phyloP scores from a whole-genome alignment of 1,139 yeast genomes.

The Kodamaea suecica region DNA sequence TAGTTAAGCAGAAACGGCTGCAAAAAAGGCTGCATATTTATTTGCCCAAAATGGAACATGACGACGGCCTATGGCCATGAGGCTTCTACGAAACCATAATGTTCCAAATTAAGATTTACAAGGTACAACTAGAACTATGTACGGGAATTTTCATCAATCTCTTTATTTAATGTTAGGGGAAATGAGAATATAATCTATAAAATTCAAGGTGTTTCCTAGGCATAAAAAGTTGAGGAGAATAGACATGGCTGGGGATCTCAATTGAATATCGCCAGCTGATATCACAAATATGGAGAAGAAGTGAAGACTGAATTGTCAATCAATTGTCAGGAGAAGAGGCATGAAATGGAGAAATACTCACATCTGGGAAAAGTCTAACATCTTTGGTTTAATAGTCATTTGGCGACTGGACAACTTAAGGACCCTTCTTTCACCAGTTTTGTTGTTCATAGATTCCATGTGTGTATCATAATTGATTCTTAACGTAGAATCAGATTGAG shows the following conservation, averaged over 20 bases:
- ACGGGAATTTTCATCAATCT: too few relatives aligned
- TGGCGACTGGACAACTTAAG: constrained; percentile 35
- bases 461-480: constrained; percentile 35
- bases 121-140: too few relatives aligned
- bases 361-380: constrained; percentile 29
- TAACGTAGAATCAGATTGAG: constrained; percentile 3
- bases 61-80: too few relatives aligned
- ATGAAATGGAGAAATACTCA: constrained; percentile 1
- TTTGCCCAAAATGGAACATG: too few relatives aligned
- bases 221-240: too few relatives aligned
- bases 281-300: neutral
- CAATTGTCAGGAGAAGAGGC: constrained; percentile 1
- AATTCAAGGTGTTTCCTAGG: too few relatives aligned
- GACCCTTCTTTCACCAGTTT: constrained; percentile 37
- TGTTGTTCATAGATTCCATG: constrained; percentile 36
- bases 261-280: neutral
- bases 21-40: too few relatives aligned
- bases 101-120: too few relatives aligned
- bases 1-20: too few relatives aligned
- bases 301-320: neutral
- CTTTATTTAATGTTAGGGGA: neutral
- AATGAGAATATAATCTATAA: neutral
- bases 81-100: too few relatives aligned
- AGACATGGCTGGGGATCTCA: too few relatives aligned
- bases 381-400: constrained; percentile 38